These are phyloP conservation scores for Penicillium herquei DNA, from an alignment of 495 filamentous ascomycete species.

Conservation along the genomic window DNA sequence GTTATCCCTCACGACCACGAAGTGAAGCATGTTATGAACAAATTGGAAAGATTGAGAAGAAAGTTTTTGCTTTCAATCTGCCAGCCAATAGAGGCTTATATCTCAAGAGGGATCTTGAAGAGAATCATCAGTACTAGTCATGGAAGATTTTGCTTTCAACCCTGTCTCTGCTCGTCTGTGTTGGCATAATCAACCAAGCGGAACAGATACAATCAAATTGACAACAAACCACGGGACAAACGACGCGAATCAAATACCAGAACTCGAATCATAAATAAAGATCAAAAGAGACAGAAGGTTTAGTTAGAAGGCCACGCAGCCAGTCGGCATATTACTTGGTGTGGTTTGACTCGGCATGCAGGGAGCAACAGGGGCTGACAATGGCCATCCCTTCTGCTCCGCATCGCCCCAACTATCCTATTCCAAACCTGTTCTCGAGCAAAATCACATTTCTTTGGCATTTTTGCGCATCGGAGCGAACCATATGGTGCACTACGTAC, in stretches of 20 bases:
- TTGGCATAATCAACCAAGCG: conserved; percentile 36
- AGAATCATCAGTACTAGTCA: conserved; percentile 23
- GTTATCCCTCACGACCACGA: conserved; percentile 34
- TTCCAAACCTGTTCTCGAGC: neutral
- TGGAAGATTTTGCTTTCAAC: conserved; percentile 34
- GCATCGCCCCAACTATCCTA: neutral
- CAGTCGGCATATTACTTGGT: neutral
- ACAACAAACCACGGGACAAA: no score
- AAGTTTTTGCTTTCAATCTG: conserved; percentile 33
- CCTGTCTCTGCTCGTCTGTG: conserved; percentile 34
- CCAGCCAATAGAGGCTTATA: conserved; percentile 41
- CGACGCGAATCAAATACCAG: neutral
- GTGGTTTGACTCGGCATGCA: conserved; percentile 6
- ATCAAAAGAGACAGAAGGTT: neutral
- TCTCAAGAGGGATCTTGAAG: conserved; percentile 28
- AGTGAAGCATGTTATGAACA: conserved; percentile 37
- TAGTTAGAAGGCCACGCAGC: neutral
- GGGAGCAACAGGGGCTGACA: conserved; percentile 9
- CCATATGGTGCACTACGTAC: neutral
- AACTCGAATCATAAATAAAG: neutral
- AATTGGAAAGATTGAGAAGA: conserved; percentile 37
- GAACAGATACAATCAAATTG: conserved; percentile 8
- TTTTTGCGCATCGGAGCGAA: neutral
- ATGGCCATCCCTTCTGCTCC: neutral
- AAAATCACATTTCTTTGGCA: neutral